Evolutionary conservation across 2,329 filamentous ascomycete species (phyloP), one percentile per base, ranked within the genome.

Genomic region (Trichoderma gracile): DNA sequence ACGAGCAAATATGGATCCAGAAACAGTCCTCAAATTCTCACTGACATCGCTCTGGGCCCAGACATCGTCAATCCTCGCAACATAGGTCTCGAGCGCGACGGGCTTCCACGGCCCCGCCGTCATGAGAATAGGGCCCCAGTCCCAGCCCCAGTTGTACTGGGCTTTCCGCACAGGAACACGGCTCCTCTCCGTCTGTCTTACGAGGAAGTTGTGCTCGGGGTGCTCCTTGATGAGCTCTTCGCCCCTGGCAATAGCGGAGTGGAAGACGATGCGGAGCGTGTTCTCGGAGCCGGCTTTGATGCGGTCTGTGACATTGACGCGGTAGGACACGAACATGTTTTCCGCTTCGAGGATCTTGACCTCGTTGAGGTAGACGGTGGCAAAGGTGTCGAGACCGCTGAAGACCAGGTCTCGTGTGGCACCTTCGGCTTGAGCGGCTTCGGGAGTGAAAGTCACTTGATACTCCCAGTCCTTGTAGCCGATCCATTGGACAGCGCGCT

Each of bases 101-200:
- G 86, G 83, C 67, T 84, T 84, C 89, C 90, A 93, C 3, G 86
- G 84, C 0, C 87, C 87, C 9, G 81, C 82, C 0, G 86, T 87
- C 73, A 86, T 81, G 58, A 89, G 69, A 7, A 87, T 80, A 1
- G 87, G 87, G 0, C 87, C 88, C 88, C 87, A 89, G 70, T 90
- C 87, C 87, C 87, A 90, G 5, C 88, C 86, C 86, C 86, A 90
- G 68, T 89, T 84, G 68, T 87, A 90, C 73, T 90, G 88, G 0
- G 87, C 85, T 71, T 90, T 90, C n/a, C 88, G 78, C 0, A 75
- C 71, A 0, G 68, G 65, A 8, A 75, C 63, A 3, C 73, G 68
- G 38, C 76, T 72, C 21, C 74, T 71, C 60, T 76, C 85, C 63
- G 69, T 84, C 78, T 70, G 83, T 74, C 73, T 85, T 65, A 73